A percentile compares a stretch with the other conserved stretches of the same genome.
Conservation (phyloP, 495 filamentous ascomycete genomes). For the Aspergillus egyptiacus region DNA sequence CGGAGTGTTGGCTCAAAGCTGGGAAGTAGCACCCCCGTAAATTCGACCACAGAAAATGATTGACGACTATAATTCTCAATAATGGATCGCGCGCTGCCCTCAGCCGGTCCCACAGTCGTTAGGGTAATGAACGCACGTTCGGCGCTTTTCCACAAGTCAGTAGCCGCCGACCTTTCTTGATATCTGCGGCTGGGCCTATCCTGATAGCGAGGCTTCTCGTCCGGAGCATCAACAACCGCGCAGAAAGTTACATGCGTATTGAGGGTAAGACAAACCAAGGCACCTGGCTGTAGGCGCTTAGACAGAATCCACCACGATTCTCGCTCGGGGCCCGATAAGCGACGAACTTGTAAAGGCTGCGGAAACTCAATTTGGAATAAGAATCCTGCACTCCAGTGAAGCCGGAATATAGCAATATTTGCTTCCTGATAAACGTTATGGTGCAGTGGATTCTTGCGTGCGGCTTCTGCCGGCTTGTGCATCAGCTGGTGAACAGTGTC, state of each 20-base stretch:
- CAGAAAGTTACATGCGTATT: slow-evolving; percentile 49
- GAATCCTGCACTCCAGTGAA: slow-evolving; percentile 47
- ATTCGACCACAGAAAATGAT: slow-evolving; percentile 53
- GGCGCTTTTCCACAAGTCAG: slow-evolving; percentile 3
- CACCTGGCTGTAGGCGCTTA: slow-evolving; percentile 50
- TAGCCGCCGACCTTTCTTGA: background rate
- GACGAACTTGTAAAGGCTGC: slow-evolving; percentile 42
- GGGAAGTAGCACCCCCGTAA: slow-evolving; percentile 60
- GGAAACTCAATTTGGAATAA: slow-evolving; percentile 49
- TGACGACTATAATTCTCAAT: slow-evolving; percentile 15
- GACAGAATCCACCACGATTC: slow-evolving; percentile 56
- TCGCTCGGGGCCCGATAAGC: slow-evolving; percentile 26
- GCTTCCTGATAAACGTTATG: slow-evolving; percentile 37
- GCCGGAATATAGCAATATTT: slow-evolving; percentile 26
- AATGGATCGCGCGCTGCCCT: slow-evolving; percentile 25
- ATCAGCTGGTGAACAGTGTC: slow-evolving; percentile 23
- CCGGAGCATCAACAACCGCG: slow-evolving; percentile 36
- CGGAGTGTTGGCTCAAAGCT: slow-evolving; percentile 62
- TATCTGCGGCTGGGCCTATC: background rate
- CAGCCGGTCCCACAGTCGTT: slow-evolving; percentile 15
- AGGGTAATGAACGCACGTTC: slow-evolving; percentile 14
- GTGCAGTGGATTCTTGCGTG: slow-evolving; percentile 11
- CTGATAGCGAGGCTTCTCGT: slow-evolving; percentile 3
- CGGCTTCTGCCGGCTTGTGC: background rate
- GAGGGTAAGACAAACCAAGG: slow-evolving; percentile 54